These are phyloP conservation scores for Sordariomycetes sp. DNA, from an alignment of 2,329 filamentous ascomycete species.

Conservation along the genomic window DNA sequence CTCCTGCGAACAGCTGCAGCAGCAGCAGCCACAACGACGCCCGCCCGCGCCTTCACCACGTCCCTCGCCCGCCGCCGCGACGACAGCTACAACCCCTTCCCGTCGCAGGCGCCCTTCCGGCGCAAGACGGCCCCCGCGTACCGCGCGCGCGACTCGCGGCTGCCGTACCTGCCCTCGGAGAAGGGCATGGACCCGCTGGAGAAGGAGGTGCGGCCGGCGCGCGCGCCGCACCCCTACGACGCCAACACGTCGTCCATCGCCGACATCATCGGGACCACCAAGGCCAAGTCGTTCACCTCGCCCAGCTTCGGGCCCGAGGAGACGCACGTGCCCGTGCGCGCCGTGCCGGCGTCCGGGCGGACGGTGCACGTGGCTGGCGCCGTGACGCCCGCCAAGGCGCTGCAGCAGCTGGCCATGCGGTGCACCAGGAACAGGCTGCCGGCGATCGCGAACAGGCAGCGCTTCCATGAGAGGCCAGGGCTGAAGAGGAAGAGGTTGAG, in stretches of 20 bases:
- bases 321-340: slow-evolving; percentile 19
- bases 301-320: slow-evolving; percentile 16
- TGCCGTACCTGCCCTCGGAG: background rate
- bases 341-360: slow-evolving; percentile 31
- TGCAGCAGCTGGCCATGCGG: slow-evolving; percentile 28
- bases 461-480: slow-evolving; percentile 65
- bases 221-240: background rate
- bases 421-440: slow-evolving; percentile 44
- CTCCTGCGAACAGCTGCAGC: background rate
- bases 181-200: background rate
- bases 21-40: background rate
- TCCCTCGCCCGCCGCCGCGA: background rate
- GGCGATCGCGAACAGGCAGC: slow-evolving; percentile 45
- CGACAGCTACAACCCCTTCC: slow-evolving; percentile 5
- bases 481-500: slow-evolving; percentile 67
- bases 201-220: background rate
- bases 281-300: slow-evolving; percentile 22
- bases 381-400: slow-evolving; percentile 32
- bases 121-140: no score
- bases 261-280: slow-evolving; percentile 15
- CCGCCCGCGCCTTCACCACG: slow-evolving; percentile 4
- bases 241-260: slow-evolving; percentile 7
- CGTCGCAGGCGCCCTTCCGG: slow-evolving; percentile 2
- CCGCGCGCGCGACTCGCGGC: background rate
- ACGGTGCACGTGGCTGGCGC: slow-evolving; percentile 28